These are phyloP conservation scores for Dalechampia spathulata DNA, from an alignment of 441 rosid genomes.

Conservation along the genomic window DNA sequence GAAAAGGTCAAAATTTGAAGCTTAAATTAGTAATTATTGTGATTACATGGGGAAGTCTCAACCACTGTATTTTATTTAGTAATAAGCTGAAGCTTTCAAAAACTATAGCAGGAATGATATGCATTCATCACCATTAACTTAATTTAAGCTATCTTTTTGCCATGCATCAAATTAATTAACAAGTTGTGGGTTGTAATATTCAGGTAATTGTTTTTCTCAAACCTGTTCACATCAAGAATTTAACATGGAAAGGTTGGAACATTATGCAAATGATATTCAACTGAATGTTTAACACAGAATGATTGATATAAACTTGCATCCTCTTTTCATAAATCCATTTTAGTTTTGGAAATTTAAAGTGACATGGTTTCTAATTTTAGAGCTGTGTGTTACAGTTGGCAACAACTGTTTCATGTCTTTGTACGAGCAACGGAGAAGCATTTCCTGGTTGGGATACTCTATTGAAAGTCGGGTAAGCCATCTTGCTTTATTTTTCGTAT, in stretches of 20 bases:
- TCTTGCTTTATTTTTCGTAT: no score
- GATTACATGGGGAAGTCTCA: no score
- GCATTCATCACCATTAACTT: no score
- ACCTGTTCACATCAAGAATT: no score
- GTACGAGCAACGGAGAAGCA: conserved; percentile 70
- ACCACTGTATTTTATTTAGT: no score
- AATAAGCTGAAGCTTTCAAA: no score
- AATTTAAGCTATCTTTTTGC: no score
- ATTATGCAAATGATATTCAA: neutral
- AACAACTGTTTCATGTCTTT: conserved; percentile 53
- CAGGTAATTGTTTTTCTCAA: no score
- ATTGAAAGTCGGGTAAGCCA: conserved; percentile 59
- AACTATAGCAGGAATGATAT: no score
- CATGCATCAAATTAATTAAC: no score
- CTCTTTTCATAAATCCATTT: neutral
- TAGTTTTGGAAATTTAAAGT: neutral
- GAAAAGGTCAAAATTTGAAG: conserved; percentile 50
- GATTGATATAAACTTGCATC: neutral
- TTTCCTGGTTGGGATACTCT: conserved; percentile 95
- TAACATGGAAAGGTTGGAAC: neutral
- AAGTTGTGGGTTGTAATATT: no score
- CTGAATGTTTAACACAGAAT: neutral
- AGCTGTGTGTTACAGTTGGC: conserved; percentile 48
- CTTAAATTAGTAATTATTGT: no score
- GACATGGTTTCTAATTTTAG: conserved; percentile 9